Percentiles rank a stretch among this genome's conserved stretches.
These are phyloP conservation scores for Pythium myriotylum DNA, from an alignment of 352 stramenopile species.

Conservation along the genomic window DNA sequence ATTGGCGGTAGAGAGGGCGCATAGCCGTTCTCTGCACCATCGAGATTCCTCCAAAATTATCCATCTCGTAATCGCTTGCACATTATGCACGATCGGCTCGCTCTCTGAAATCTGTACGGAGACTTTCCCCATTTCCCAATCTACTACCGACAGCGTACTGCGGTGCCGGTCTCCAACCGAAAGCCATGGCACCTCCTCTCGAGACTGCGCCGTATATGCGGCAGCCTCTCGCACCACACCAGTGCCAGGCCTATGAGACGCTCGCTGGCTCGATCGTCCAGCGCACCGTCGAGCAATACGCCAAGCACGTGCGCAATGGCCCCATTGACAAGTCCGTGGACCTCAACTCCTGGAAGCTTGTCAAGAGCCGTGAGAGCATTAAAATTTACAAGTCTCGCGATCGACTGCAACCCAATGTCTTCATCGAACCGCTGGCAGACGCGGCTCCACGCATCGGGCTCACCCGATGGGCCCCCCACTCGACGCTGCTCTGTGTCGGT, in stretches of 20 bases:
- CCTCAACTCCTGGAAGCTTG: conserved; percentile 11
- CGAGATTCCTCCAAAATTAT: too few relatives aligned
- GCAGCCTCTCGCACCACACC: not conserved
- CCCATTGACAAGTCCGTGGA: not conserved
- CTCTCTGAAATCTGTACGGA: too few relatives aligned
- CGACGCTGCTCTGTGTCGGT: not conserved
- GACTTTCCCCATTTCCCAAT: too few relatives aligned
- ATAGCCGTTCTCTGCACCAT: too few relatives aligned
- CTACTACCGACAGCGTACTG: too few relatives aligned
- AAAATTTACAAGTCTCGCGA: conserved; percentile 35
- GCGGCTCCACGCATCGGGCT: too few relatives aligned
- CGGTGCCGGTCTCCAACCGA: too few relatives aligned
- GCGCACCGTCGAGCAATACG: not conserved
- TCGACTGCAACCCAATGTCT: not conserved
- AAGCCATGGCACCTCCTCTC: too few relatives aligned
- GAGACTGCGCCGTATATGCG: too few relatives aligned
- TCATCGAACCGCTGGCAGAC: not conserved
- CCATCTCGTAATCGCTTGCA: too few relatives aligned
- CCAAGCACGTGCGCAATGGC: not conserved
- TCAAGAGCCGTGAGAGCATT: conserved; percentile 35
- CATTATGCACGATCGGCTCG: too few relatives aligned
- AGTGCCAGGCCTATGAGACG: not conserved
- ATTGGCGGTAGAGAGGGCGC: too few relatives aligned
- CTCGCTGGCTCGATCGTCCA: not conserved
- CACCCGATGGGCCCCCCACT: not conserved